phyloP scores from a whole-genome alignment of 192 early-diverging fungal genomes.

The Podila epicladia region DNA sequence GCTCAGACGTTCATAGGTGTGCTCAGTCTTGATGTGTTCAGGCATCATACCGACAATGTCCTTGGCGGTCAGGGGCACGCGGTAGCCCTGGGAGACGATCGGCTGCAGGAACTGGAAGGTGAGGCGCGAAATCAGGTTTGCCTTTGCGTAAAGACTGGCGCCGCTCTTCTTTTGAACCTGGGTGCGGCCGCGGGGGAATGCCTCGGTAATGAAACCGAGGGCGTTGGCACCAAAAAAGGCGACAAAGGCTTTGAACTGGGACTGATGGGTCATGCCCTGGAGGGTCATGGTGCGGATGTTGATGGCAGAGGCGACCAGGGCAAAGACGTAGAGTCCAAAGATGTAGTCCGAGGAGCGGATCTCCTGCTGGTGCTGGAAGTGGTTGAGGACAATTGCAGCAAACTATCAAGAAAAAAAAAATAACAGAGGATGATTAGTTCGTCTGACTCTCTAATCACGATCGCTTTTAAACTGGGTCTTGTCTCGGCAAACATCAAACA shows the following conservation, averaged over 20 bases:
- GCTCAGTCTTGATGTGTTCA: slow-evolving; percentile 19
- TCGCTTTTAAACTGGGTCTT: neutral
- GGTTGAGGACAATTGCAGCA: slow-evolving; percentile 2
- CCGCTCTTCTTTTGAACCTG: slow-evolving; percentile 12
- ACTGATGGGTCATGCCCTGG: slow-evolving; percentile 1
- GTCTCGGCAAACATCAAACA: neutral
- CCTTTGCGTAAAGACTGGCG: slow-evolving; percentile 31
- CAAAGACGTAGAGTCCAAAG: slow-evolving; percentile 30
- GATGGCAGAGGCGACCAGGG: slow-evolving; percentile 27
- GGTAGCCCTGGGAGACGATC: slow-evolving; percentile 41
- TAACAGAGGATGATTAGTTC: neutral
- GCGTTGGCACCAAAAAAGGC: slow-evolving; percentile 29
- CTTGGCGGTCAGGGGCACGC: slow-evolving; percentile 14
- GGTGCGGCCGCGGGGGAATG: slow-evolving; percentile 35
- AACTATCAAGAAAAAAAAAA: neutral
- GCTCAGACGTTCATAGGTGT: slow-evolving; percentile 9
- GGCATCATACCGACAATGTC: slow-evolving; percentile 44
- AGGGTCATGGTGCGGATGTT: slow-evolving; percentile 43
- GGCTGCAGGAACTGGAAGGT: slow-evolving; percentile 46
- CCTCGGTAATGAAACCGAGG: slow-evolving; percentile 30
- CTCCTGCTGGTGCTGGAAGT: slow-evolving; percentile 28
- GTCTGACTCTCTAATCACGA: neutral
- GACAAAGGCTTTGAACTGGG: slow-evolving; percentile 30
- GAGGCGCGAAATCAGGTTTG: slow-evolving; percentile 37
- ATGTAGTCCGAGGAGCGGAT: slow-evolving; percentile 29